Evolutionary conservation across 2,329 filamentous ascomycete genomes (phyloP), one percentile per base, ranked within the genome.

Genomic region (Xylaria multiplex): DNA sequence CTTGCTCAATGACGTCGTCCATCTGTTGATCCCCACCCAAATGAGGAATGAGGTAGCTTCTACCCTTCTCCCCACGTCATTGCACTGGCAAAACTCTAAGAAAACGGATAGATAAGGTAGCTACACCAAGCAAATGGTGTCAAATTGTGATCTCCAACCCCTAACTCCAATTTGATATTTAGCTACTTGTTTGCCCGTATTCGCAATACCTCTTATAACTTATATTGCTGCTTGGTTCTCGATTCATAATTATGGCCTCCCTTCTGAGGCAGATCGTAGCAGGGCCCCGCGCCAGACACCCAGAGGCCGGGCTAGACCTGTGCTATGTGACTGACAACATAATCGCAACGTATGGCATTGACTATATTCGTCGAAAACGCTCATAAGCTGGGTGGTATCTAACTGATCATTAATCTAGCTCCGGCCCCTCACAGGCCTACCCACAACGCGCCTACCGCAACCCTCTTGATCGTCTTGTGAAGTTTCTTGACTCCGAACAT

Each of bases 381-480:
- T 30, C 13, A 22, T 40, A 43, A 22, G 42, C 48, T 35, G n/a
- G 5, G 27, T 27, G 37, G 50, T 9, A 22, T 24, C 24, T 27
- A 14, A 52, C 60, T 46, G 55, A 52, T 55, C 6, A 45, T 43
- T 58, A 22, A 49, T 81, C 67, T 49, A 97, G 94, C 45, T 98
- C 95, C 6, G 95, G 96, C 5, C 96, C 96, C 1, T 93, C 91
- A 16, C 91, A 91, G 69, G 93, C 92, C 19, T 97, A 96, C 76
- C 95, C 96, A 0, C 91, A 97, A 77, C 89, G 91, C 69, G 93
- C 93, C 66, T 99, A 98, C 80, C 92, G 96, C 75, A 99, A 97
- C 76, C 95, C 95, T 0, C 89, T 97, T 56, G 91, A 96, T 75
- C 87, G 90, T 45, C 88, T 99, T 24, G 93, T 98, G 66, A 86